A percentile compares a stretch with the other conserved stretches of the same genome.
phyloP scores from a whole-genome alignment of 2,329 filamentous ascomycete species.

The Penicillium sp. region DNA sequence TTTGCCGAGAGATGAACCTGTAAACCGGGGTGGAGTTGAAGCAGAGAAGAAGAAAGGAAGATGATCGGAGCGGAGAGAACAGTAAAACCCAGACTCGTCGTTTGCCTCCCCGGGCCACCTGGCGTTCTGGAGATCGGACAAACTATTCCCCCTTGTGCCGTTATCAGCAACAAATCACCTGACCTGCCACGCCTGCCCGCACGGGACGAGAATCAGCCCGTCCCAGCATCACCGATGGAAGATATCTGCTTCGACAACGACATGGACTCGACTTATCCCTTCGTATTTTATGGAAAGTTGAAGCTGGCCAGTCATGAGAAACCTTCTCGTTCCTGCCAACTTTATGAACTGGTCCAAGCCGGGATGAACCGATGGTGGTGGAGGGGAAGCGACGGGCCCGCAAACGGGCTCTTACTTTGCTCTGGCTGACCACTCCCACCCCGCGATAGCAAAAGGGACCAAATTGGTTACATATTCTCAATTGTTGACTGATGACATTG shows the following conservation, averaged over 20 bases:
- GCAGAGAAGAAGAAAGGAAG: slow-evolving; percentile 15
- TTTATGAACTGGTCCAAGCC: neutral
- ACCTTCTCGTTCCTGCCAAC: neutral
- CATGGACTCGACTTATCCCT: neutral
- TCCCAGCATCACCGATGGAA: neutral
- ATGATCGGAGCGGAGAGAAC: slow-evolving; percentile 11
- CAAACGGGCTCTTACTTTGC: slow-evolving; percentile 18
- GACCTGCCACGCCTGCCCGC: slow-evolving; percentile 5
- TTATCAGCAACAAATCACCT: slow-evolving; percentile 8
- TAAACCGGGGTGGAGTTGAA: slow-evolving; percentile 22
- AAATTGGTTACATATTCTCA: neutral
- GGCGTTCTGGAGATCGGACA: slow-evolving; percentile 25
- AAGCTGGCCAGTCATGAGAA: neutral
- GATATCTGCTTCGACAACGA: neutral
- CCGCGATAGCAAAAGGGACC: neutral
- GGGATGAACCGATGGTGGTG: slow-evolving; percentile 14
- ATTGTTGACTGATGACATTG: neutral
- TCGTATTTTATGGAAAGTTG: neutral
- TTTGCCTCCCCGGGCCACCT: slow-evolving; percentile 26
- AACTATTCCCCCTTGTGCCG: slow-evolving; percentile 14
- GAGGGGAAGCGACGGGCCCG: slow-evolving; percentile 10
- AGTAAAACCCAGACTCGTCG: slow-evolving; percentile 18
- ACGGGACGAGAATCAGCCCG: slow-evolving; percentile 2
- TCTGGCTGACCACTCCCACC: slow-evolving; percentile 1
- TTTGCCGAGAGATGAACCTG: slow-evolving; percentile 45